Conservation (phyloP, 768 basidiomycete genomes). For the Lactifluus volemus region DNA sequence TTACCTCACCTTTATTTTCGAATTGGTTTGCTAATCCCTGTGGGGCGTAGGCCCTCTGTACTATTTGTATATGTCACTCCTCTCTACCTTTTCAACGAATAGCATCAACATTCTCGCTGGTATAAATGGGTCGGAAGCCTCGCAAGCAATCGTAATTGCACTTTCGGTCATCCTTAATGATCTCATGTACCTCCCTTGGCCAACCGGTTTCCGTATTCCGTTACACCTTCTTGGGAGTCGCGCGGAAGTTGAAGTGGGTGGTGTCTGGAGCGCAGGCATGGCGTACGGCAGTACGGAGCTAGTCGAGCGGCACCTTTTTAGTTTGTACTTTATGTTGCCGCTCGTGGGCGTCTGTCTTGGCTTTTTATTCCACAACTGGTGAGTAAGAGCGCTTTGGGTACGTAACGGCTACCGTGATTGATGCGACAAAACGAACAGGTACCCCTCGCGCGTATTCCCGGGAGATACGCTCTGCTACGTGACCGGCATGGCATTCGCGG, state of each 20-base stretch:
- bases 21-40: conserved; percentile 1
- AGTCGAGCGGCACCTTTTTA: conserved; percentile 90
- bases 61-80: conserved; percentile 91
- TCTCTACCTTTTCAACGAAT: conserved; percentile 96
- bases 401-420: not conserved
- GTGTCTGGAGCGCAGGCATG: conserved; percentile 78
- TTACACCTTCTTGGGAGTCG: conserved; percentile 59
- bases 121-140: conserved; percentile 93
- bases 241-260: conserved; percentile 64
- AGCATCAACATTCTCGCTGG: conserved; percentile 98
- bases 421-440: conserved; percentile 44
- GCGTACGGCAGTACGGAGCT: conserved; percentile 78
- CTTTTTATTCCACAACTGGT: conserved; percentile 97
- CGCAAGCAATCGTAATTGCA: conserved; percentile 88
- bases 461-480: conserved; percentile 98
- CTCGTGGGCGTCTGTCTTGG: conserved; percentile 84
- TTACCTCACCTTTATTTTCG: not conserved
- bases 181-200: conserved; percentile 88
- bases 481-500: conserved; percentile 97
- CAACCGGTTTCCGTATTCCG: conserved; percentile 62
- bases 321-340: conserved; percentile 95
- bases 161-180: conserved; percentile 89
- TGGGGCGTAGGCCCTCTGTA: conserved; percentile 70
- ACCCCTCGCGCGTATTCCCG: conserved; percentile 89
- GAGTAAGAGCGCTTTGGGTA: conserved; percentile 23